Evolutionary conservation across 805 yeast genomes (phyloP), one percentile per base, ranked within the genome.

Genomic region (Candida nitratophila): DNA sequence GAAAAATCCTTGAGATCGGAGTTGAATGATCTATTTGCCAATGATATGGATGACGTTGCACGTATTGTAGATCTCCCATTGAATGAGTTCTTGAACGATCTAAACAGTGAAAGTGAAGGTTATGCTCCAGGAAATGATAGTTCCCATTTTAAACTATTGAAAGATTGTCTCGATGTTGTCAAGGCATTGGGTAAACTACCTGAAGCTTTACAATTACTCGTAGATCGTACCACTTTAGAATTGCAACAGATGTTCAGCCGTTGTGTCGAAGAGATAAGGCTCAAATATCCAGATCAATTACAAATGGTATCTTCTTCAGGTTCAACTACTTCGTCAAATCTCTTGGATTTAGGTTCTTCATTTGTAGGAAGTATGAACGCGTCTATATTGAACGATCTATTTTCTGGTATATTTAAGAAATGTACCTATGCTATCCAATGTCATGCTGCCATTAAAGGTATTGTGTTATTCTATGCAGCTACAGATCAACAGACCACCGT

Each of bases 381-480:
- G 0, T 60, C 73, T 0, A 71, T 86, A 1, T 63, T 89, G 29
- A 78, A 81, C 50, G 88, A 86, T 48, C 70, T 88, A 35, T 83
- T 85, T 49, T 78, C 85, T 60, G 70, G 79, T 9, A 69, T 87
- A n/a, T 88, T 84, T 54, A 67, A 77, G 26, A 81, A 79, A 57
- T 61, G 79, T 42, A 63, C 82, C 35, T 71, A 79, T 21, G 78
- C 85, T 4, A 61, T 87, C 17, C 93, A 86, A 63, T 74, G 77
- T 21, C 89, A 86, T 56, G 70, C 83, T 27, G 80, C 83, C 1
- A 71, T 88, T 5, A 67, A 68, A 47, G 89, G 81, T 48, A 73
- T 84, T 14, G 68, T 75, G 7, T 63, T 65, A 16, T 50, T 56
- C 10, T 16, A 27, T n/a, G 49, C 65, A 9, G 31, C 53, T 4